Conservation (phyloP, 2,329 filamentous ascomycete species). For the Bretziella fagacearum region DNA sequence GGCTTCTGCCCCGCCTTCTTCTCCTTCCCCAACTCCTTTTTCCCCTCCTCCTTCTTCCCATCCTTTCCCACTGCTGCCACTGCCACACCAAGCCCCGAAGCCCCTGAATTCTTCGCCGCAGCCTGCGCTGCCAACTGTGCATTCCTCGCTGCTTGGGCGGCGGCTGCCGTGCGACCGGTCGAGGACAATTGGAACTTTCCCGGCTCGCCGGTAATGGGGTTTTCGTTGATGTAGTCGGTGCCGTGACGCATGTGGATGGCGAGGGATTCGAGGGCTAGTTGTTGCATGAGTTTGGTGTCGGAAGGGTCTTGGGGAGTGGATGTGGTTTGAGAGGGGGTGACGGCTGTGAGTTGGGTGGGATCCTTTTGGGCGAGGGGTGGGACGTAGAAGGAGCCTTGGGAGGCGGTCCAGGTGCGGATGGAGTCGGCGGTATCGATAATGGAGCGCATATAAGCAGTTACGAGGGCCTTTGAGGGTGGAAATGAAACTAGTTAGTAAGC, state of each 20-base stretch:
- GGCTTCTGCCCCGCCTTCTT: constrained; percentile 20
- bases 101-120: background rate
- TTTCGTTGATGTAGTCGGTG: constrained; percentile 50
- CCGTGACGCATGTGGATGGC: constrained; percentile 40
- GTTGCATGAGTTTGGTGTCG: constrained; percentile 26
- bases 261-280: constrained; percentile 40
- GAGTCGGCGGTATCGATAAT: constrained; percentile 34
- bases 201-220: constrained; percentile 48
- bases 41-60: constrained; percentile 19
- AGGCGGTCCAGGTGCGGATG: constrained; percentile 37
- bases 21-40: constrained; percentile 19
- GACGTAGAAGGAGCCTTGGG: constrained; percentile 35
- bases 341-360: constrained; percentile 19
- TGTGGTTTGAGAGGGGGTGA: constrained; percentile 13
- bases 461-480: constrained; percentile 30
- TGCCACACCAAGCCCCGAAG: background rate
- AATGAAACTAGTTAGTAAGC: background rate
- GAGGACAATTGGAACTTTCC: constrained; percentile 49
- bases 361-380: constrained; percentile 20
- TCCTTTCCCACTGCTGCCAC: constrained; percentile 2
- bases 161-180: constrained; percentile 29
- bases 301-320: constrained; percentile 19
- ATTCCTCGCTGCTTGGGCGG: constrained; percentile 21
- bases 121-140: constrained; percentile 8
- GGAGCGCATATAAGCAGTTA: constrained; percentile 38